phyloP scores from a whole-genome alignment of 805 yeast genomes.

The Candida vartiovaarae region DNA sequence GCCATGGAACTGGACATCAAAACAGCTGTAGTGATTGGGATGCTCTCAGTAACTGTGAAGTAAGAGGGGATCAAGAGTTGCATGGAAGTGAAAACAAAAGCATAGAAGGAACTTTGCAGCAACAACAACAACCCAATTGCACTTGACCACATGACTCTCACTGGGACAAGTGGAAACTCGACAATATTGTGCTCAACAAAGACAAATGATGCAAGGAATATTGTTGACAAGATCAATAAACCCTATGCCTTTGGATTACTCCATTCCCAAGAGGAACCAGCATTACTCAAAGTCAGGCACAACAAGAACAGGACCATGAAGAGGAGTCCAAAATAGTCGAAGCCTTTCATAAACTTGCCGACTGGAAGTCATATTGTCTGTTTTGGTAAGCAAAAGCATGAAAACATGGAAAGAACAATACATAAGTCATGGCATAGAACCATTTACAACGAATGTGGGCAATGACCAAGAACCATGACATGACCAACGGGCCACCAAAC shows the following conservation, averaged over 20 bases:
- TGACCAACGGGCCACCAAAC: slow-evolving; percentile 49
- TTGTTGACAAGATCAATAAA: slow-evolving; percentile 11
- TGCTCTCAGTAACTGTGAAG: slow-evolving; percentile 29
- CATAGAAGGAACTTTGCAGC: slow-evolving; percentile 35
- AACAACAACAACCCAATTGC: background rate
- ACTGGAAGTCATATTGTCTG: background rate
- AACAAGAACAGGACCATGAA: slow-evolving; percentile 4
- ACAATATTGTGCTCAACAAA: slow-evolving; percentile 40
- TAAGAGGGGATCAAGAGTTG: slow-evolving; percentile 43
- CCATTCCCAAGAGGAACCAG: slow-evolving; percentile 7
- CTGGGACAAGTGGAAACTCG: slow-evolving; percentile 47
- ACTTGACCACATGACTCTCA: slow-evolving; percentile 16
- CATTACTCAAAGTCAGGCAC: slow-evolving; percentile 8
- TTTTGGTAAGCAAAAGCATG: slow-evolving; percentile 1
- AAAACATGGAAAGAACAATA: background rate
- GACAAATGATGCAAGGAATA: slow-evolving; percentile 32
- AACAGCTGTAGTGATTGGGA: slow-evolving; percentile 3
- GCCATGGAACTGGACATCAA: slow-evolving; percentile 34
- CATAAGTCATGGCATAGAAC: slow-evolving; percentile 44
- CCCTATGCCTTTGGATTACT: background rate
- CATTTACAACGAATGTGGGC: slow-evolving; percentile 37
- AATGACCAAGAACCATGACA: slow-evolving; percentile 40
- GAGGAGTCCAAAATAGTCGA: slow-evolving; percentile 9
- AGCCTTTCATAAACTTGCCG: background rate
- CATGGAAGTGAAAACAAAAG: slow-evolving; percentile 40